Percentiles rank a stretch among this genome's conserved stretches.
Evolutionary conservation across 2,329 filamentous ascomycete species (phyloP).

Genomic region (Plectosphaerella plurivora): DNA sequence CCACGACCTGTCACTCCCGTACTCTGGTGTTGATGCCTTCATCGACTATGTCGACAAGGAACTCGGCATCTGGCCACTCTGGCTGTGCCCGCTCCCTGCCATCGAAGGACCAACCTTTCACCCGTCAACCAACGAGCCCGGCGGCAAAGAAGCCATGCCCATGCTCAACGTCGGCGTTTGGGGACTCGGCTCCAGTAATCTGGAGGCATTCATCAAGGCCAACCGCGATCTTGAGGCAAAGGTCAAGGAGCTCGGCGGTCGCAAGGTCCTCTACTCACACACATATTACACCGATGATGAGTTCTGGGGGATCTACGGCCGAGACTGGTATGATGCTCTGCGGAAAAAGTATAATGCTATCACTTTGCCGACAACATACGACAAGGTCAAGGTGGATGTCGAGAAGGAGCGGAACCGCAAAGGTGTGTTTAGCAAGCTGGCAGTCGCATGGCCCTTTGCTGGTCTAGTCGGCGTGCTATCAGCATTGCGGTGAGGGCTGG

Average conservation of each 20-base stretch:
- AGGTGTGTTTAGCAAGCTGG: background rate
- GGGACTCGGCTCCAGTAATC: constrained; percentile 41
- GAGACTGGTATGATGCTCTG: constrained; percentile 52
- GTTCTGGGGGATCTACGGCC: constrained; percentile 64
- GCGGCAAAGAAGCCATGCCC: background rate
- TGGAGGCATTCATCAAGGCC: constrained; percentile 41
- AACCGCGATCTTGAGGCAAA: constrained; percentile 60
- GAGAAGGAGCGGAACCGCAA: background rate
- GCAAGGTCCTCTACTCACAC: constrained; percentile 68
- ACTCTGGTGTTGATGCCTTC: constrained; percentile 36
- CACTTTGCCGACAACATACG: constrained; percentile 59
- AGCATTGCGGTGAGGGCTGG: background rate
- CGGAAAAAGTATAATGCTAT: constrained; percentile 54
- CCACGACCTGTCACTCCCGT: constrained; percentile 57
- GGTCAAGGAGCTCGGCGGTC: constrained; percentile 54
- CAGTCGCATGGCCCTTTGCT: constrained; percentile 1
- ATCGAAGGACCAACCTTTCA: constrained; percentile 25
- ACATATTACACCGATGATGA: constrained; percentile 64
- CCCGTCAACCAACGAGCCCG: constrained; percentile 6
- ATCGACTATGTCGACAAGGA: constrained; percentile 40
- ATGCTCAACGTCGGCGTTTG: constrained; percentile 60
- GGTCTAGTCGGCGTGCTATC: constrained; percentile 9
- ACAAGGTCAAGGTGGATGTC: constrained; percentile 47
- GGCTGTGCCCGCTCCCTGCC: constrained; percentile 50
- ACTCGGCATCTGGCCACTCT: constrained; percentile 47